A percentile compares a stretch with the other conserved stretches of the same genome.
Conservation (phyloP, 768 basidiomycete species). For the Gyrodon lividus region DNA sequence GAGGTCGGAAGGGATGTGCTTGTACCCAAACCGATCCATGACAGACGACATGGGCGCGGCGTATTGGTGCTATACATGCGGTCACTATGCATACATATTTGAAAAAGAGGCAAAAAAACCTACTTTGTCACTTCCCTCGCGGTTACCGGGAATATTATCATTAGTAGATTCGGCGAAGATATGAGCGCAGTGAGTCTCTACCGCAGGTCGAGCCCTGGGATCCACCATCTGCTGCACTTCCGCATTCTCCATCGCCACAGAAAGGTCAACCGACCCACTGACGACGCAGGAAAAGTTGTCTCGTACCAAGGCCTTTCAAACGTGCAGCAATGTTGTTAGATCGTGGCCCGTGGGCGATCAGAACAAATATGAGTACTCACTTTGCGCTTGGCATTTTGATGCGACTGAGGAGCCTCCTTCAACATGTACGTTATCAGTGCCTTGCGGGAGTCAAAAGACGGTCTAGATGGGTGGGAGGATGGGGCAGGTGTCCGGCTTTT, state of each 20-base stretch:
- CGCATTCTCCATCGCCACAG: neutral
- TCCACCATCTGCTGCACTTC: neutral
- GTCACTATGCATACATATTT: neutral
- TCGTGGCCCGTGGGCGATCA: neutral
- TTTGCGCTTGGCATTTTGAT: too few relatives aligned
- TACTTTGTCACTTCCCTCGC: neutral
- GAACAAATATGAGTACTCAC: too few relatives aligned
- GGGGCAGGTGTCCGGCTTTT: constrained; percentile 21
- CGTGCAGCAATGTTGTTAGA: neutral
- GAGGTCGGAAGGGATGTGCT: constrained; percentile 14
- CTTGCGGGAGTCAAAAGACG: constrained; percentile 17
- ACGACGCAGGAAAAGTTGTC: constrained; percentile 37
- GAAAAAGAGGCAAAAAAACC: neutral
- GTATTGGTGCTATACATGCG: neutral
- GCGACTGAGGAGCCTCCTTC: neutral
- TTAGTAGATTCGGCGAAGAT: neutral
- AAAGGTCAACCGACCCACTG: constrained; percentile 24
- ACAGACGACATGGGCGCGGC: constrained; percentile 15
- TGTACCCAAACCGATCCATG: constrained; percentile 15
- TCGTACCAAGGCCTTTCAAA: constrained; percentile 34
- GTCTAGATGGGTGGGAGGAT: constrained; percentile 11
- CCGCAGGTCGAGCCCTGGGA: neutral
- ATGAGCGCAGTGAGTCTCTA: neutral
- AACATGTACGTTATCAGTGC: too few relatives aligned
- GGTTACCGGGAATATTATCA: neutral